Evolutionary conservation across 2,329 filamentous ascomycete genomes (phyloP), one percentile per base, ranked within the genome.

Genomic region (Aspergillus persii): DNA sequence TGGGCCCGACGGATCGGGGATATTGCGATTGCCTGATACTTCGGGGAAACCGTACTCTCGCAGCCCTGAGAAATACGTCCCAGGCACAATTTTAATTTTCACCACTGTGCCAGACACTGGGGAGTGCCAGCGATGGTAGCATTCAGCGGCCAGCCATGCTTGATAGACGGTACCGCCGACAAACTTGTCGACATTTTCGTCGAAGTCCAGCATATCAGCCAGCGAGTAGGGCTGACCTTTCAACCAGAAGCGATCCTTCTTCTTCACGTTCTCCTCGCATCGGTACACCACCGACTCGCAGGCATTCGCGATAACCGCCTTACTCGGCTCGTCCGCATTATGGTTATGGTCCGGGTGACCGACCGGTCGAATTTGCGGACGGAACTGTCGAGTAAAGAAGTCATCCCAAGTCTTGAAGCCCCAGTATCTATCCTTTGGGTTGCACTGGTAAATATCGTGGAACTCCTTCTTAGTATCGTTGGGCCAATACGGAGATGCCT

Each of bases 81-180:
- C 87, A 44, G 84, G 80, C 8, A 81, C 68, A 1, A 84, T 77
- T 56, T 80, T 84, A 0, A 81, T 80, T 55, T 83, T 81, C 54
- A 76, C 74, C 23, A 89, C 74, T 0, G 68, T 84, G 2, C 87
- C 87, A 12, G 78, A 81, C 0, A 89, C 80, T 23, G 87, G 87
- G 1, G 83, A 70, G 72, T 89, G 86, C 87, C 87, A 89, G 33
- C 87, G 80, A 70, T 89, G 87, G 71, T 90, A 89, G 27, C 81
- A 85, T 48, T 87, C 75, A 0, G 85, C 83, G 1, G 80, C 84
- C 6, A 89, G 74, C 69, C 88, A 89, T 0, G 86, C 87, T 67
- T 89, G 87, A 74, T 89, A 89, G 36, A 89, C 78, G 0, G 84
- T 88, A 7, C 83, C 86, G 29, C 81, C 82, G 0, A 75, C 80